Conservation (phyloP, 257 asterid species). For the Thymus quinquecostatus region DNA sequence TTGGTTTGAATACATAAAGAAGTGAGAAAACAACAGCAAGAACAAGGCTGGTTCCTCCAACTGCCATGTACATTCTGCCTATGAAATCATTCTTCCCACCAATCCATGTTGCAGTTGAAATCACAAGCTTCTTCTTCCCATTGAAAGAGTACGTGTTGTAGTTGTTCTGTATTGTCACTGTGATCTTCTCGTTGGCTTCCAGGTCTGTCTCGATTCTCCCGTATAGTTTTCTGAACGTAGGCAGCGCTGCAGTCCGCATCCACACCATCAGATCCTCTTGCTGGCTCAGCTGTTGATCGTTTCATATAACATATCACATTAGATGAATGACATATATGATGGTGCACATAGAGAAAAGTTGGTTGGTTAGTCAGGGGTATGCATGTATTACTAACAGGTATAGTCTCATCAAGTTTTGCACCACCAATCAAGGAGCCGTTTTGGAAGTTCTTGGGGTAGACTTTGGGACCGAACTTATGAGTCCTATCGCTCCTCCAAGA, state of each 20-base stretch:
- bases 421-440: conserved; percentile 67
- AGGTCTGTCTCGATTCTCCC: conserved; percentile 83
- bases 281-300: conserved; percentile 65
- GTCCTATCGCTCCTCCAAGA: conserved; percentile 75
- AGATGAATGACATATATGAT: background rate
- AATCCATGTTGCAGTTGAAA: conserved; percentile 91
- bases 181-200: conserved; percentile 64
- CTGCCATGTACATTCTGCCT: conserved; percentile 63
- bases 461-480: conserved; percentile 62
- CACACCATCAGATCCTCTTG: conserved; percentile 95
- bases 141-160: conserved; percentile 80
- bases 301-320: background rate
- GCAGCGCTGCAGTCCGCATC: conserved; percentile 92
- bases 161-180: conserved; percentile 71
- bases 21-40: conserved; percentile 61
- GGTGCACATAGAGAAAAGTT: background rate
- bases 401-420: conserved; percentile 54
- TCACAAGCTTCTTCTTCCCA: conserved; percentile 73
- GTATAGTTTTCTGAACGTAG: conserved; percentile 77
- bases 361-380: too few relatives aligned
- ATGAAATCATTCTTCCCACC: conserved; percentile 87
- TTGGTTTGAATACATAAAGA: conserved; percentile 72
- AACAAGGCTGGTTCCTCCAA: conserved; percentile 72
- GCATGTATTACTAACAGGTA: conserved; percentile 66
- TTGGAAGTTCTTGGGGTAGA: conserved; percentile 82